Percentiles rank a stretch among this genome's conserved stretches.
Conservation (phyloP, 2,329 filamentous ascomycete genomes). For the Zarea fungicola region DNA sequence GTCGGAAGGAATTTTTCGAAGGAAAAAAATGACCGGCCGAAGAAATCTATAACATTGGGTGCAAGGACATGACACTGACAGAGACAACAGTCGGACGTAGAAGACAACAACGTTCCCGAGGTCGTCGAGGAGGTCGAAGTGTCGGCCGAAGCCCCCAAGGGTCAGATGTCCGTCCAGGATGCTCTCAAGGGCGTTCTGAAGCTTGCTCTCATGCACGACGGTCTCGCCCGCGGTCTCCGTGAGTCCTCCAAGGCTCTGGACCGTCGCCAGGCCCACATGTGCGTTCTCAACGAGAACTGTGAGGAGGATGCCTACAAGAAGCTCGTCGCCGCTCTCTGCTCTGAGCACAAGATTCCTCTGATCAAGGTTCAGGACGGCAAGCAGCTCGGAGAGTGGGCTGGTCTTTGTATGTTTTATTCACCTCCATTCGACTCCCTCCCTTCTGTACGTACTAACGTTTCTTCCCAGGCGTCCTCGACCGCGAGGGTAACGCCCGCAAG, state of each 20-base stretch:
- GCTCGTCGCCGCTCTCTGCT: slow-evolving; percentile 96
- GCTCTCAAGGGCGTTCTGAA: slow-evolving; percentile 98
- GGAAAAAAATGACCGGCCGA: neutral
- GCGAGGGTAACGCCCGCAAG: slow-evolving; percentile 99
- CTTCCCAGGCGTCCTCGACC: slow-evolving; percentile 82
- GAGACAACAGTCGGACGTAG: slow-evolving; percentile 87
- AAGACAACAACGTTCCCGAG: slow-evolving; percentile 94
- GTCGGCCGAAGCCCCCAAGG: slow-evolving; percentile 83
- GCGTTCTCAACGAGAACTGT: slow-evolving; percentile 98
- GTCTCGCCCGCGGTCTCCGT: slow-evolving; percentile 94
- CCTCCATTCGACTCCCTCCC: neutral
- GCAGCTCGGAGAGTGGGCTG: slow-evolving; percentile 99
- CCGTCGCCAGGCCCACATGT: slow-evolving; percentile 98
- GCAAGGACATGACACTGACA: slow-evolving; percentile 12
- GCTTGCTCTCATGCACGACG: slow-evolving; percentile 98
- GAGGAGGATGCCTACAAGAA: slow-evolving; percentile 99
- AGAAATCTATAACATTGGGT: neutral
- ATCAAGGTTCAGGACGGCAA: slow-evolving; percentile 99
- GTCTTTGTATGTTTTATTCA: slow-evolving; percentile 74
- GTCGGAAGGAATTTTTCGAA: neutral
- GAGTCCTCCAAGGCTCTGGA: slow-evolving; percentile 99
- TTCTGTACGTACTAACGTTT: slow-evolving; percentile 22
- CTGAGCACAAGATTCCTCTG: slow-evolving; percentile 98
- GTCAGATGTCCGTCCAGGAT: slow-evolving; percentile 96
- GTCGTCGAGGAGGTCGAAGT: slow-evolving; percentile 90